Evolutionary conservation across 2,329 filamentous ascomycete species (phyloP), one percentile per base, ranked within the genome.

Genomic region (Drechmeria coniospora): DNA sequence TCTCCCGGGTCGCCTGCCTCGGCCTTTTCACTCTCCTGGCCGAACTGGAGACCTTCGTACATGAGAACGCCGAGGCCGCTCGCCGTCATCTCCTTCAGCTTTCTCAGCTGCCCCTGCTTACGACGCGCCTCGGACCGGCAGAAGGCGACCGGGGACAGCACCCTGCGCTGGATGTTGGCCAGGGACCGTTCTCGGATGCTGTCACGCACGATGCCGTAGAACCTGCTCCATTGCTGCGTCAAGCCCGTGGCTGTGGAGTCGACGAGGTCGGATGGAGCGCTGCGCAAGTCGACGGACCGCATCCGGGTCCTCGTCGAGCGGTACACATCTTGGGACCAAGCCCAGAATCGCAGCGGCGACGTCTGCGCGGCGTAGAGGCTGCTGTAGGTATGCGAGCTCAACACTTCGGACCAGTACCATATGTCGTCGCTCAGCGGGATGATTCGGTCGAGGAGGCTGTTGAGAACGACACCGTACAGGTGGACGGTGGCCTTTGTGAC

Each of bases 331-430:
- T 65, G 67, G 6, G 69, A 60, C 69, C 79, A 83, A 3, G 61
- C 56, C 72, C 74, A 87, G 19, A 93, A 50, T 12, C 80, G 67
- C 22, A 76, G 43, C 0, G 90, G 90, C 1, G 78, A 82, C 0
- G 77, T 93, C 51, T 98, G 90, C 7, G 92, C 56, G 10, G 81
- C 78, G 52, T 94, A 94, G 4, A 94, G 49, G 18, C 74, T 77
- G 37, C 80, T 86, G 44, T 78, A 81, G 26, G 72, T 65, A 40
- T 82, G 77, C 1, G 82, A 92, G 8, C 72, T 70, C 17, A 93
- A 57, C 2, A 94, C 68, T 39, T 90, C 79, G 45, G 93, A 82
- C 90, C 90, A 98, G 50, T 95, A 95, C 73, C 79, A 86, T 15
- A 93, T 76, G 40, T 93, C 84, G 38, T 93, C 76, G 41, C 74